Base-by-base conservation (phyloP, 768 basidiomycete species). In the Fomitopsis serialis region DNA sequence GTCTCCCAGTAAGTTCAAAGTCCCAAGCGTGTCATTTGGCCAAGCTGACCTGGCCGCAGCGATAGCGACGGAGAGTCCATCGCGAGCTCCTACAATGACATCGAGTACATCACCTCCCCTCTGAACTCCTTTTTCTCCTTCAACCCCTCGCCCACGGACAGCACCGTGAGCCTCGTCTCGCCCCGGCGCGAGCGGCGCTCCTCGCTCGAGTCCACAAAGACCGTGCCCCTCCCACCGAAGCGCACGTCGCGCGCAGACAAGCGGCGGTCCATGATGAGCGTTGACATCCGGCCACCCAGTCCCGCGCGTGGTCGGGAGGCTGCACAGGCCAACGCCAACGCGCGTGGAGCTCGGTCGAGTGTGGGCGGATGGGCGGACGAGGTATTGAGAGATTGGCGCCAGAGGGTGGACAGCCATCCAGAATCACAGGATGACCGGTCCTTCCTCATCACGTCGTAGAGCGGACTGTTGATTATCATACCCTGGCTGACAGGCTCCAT, bases 391-490 rank as follows among this genome's bases (percentile, higher is more conserved):
- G 35, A 37, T 40, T 36, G 36, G 34, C 36, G 48, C 35, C 48
- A 25, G 19, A 19, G 21, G 34, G 11, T 27, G 34, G 48, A 49
- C 48, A 49, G 48, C 35, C n/a, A n/a, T n/a, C n/a, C n/a, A n/a
- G 11, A 32, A 3, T 49, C 35, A 7, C 48, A 37, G 35, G 48
- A 49, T 49, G 48, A 49, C 48, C 48, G 48, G 29, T 49, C 48
- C 3, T 49, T 49, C 36, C 48, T 49, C 48, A 49, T 49, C 48
- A 49, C 48, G 15, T 37, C 48, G 19, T 40, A 40, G n/a, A n/a
- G 37, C 34, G 10, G 46, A 21, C 10, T 48, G 19, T 22, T 45
- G 44, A 25, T 42, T 42, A 42, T 42, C 42, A n/a, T 42, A 22
- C 17, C 22, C 17, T 17, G 6, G n/a, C 6, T 42, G 17, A 22